Percentiles rank a stretch among this genome's conserved stretches.
Conservation (phyloP, 352 stramenopile genomes). For the Pythium brachiatum region DNA sequence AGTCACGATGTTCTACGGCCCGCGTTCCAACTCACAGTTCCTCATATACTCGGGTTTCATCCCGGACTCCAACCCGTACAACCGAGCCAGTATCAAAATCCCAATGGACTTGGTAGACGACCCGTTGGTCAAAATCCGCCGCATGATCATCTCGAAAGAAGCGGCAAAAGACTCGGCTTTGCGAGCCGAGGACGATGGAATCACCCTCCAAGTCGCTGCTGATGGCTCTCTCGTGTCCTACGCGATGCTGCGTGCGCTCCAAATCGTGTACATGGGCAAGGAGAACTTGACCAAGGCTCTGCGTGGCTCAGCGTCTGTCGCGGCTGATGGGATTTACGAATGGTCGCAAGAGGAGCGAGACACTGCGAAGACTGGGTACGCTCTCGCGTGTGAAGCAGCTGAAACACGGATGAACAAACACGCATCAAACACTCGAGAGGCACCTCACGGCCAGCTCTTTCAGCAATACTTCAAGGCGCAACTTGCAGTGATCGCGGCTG, state of each 20-base stretch:
- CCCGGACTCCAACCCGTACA: slow-evolving; percentile 34
- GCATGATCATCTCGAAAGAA: slow-evolving; percentile 45
- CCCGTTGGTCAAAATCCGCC: slow-evolving; percentile 41
- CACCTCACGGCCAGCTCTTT: slow-evolving; percentile 20
- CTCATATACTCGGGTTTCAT: slow-evolving; percentile 62
- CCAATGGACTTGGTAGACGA: slow-evolving; percentile 17
- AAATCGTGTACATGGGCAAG: slow-evolving; percentile 36
- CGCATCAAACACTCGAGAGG: background rate
- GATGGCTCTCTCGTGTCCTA: slow-evolving; percentile 25
- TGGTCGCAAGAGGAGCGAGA: slow-evolving; percentile 16
- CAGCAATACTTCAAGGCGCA: slow-evolving; percentile 24
- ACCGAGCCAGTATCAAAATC: slow-evolving; percentile 29
- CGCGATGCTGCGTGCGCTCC: slow-evolving; percentile 32
- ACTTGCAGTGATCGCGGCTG: slow-evolving; percentile 16
- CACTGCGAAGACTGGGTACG: background rate
- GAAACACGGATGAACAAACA: background rate
- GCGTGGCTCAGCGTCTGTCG: slow-evolving; percentile 21
- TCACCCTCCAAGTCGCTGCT: slow-evolving; percentile 27
- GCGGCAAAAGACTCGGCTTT: slow-evolving; percentile 17
- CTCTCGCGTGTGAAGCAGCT: slow-evolving; percentile 3
- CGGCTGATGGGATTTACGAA: slow-evolving; percentile 3
- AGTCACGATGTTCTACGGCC: slow-evolving; percentile 64
- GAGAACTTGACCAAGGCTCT: slow-evolving; percentile 31
- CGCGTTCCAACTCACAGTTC: slow-evolving; percentile 47
- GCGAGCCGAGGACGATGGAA: slow-evolving; percentile 12